A percentile compares a stretch with the other conserved stretches of the same genome.
Evolutionary conservation across 305 asterid genomes (phyloP).

Genomic region (Rubia peregrina): DNA sequence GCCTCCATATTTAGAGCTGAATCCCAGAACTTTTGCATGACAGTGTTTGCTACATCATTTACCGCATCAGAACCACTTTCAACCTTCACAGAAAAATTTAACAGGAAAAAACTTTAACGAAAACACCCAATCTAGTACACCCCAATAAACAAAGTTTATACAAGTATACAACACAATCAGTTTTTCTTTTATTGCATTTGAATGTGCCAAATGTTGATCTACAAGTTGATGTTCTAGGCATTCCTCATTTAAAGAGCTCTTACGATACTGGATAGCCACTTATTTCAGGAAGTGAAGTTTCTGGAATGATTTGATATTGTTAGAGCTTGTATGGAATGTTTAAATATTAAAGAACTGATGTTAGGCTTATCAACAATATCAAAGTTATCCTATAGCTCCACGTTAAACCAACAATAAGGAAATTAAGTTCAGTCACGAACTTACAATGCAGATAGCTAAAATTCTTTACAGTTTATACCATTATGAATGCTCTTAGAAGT

Average conservation of each 20-base stretch:
- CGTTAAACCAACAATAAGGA: neutral
- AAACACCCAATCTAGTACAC: too few relatives aligned
- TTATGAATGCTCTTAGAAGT: neutral
- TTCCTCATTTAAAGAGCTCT: neutral
- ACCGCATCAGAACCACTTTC: conserved; percentile 69
- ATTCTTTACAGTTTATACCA: neutral
- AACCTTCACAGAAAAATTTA: conserved; percentile 38
- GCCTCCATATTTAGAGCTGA: conserved; percentile 83
- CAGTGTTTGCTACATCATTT: conserved; percentile 68
- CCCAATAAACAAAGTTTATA: neutral
- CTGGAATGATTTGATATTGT: too few relatives aligned
- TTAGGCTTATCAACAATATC: neutral
- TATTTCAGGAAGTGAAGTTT: too few relatives aligned
- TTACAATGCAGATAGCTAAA: neutral
- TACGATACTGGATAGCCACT: neutral
- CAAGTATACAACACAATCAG: neutral
- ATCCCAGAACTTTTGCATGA: conserved; percentile 98
- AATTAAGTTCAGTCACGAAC: neutral
- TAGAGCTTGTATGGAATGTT: neutral
- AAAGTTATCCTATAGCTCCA: neutral
- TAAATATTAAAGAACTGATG: neutral
- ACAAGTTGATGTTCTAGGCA: neutral
- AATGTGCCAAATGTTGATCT: neutral
- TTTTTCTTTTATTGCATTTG: neutral
- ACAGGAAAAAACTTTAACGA: neutral